Evolutionary conservation across 2,329 filamentous ascomycete species (phyloP), one percentile per base, ranked within the genome.

Genomic region (Eutypa lata): DNA sequence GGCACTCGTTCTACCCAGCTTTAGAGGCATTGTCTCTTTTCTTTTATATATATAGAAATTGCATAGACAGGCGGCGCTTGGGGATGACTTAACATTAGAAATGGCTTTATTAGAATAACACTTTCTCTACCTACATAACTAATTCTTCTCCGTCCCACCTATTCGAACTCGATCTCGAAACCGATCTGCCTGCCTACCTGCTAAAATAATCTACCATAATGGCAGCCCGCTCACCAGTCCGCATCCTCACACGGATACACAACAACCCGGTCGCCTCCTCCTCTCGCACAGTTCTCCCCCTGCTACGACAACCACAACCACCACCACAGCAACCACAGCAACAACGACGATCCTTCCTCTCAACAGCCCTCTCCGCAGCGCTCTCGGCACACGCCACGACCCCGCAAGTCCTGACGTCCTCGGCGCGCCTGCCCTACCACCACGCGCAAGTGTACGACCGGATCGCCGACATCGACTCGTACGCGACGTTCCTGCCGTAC

Each of bases 401-500:
- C 35, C 70, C 69, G 6, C 89, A 92, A 66, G 83, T 76, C 58
- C 79, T 97, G 53, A 83, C 81, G 49, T 91, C 91, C 11, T 79
- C 80, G 19, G 88, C 91, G 56, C 88, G 80, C 3, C 86, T 97
- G 14, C 88, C 89, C 14, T 95, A 95, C 76, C 74, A 86, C 1
- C 76, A 84, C 31, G 65, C 72, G 4, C 77, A 83, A 1, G 85
- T 99, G 61, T 99, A 94, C 82, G 78, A 79, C 60, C 81, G 97
- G 51, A 92, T 99, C 70, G 86, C 91, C 73, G 91, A 97, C 71
- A 86, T 99, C 59, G 83, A 90, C 70, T 84, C 84, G 57, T 99
- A 99, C 81, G 77, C 81, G 37, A 70, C 77, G 59, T 99, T 97
- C 78, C 83, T 99, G n/a, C 94, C 94, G 11, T 97, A 95, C 80